A percentile compares a stretch with the other conserved stretches of the same genome.
These are phyloP conservation scores for Chrysopogon serrulatus DNA, from an alignment of 176 grass and related monocot species.

Conservation along the genomic window DNA sequence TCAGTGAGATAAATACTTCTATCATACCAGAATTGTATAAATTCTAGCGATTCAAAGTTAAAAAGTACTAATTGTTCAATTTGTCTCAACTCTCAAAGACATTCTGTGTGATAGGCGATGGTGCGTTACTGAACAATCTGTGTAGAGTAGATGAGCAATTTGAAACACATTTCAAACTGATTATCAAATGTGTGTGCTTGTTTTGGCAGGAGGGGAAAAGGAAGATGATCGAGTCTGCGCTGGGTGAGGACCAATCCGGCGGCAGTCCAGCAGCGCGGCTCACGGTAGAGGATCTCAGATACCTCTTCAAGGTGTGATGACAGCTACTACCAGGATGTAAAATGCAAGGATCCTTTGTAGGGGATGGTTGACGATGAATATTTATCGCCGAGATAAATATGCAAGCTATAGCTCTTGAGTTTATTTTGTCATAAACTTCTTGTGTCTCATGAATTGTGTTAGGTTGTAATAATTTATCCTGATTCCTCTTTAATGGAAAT, in stretches of 20 bases:
- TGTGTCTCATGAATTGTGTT: no score
- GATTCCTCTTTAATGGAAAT: no score
- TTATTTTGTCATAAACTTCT: no score
- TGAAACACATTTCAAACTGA: background rate
- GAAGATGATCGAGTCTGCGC: constrained; percentile 64
- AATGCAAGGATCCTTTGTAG: background rate
- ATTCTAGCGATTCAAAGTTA: background rate
- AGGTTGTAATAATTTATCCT: no score
- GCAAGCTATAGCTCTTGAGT: background rate
- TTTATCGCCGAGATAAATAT: background rate
- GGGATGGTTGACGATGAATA: background rate
- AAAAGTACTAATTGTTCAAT: background rate
- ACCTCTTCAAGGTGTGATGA: constrained; percentile 61
- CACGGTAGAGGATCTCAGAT: constrained; percentile 76
- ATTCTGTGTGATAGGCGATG: background rate
- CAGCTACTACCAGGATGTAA: background rate
- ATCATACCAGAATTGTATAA: background rate
- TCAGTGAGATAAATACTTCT: background rate
- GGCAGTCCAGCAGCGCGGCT: constrained; percentile 37
- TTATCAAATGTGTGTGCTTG: background rate
- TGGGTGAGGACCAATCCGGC: constrained; percentile 55
- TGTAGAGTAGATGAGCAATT: background rate
- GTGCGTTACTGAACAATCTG: background rate
- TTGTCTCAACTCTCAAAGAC: background rate
- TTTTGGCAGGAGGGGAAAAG: constrained; percentile 66